These are phyloP conservation scores for Fraxinus americana DNA, from an alignment of 257 asterid genomes.

Conservation along the genomic window DNA sequence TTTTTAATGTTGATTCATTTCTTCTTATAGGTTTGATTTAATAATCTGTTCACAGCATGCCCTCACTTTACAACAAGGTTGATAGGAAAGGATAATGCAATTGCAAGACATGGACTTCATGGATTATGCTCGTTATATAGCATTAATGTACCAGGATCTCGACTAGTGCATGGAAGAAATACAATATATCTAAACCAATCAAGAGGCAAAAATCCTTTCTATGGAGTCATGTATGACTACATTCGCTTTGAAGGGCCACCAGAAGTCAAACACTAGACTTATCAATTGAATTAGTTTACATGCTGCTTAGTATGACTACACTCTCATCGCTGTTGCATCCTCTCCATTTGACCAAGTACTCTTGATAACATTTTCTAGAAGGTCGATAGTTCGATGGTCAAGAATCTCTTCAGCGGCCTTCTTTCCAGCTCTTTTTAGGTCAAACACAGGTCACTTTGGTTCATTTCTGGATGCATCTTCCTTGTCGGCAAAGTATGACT, in stretches of 20 bases:
- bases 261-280: not conserved
- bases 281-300: not conserved
- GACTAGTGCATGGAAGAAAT: constrained; percentile 49
- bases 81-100: constrained; percentile 66
- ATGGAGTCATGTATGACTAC: constrained; percentile 70
- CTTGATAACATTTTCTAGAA: no score
- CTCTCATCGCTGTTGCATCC: no score
- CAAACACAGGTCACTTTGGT: no score
- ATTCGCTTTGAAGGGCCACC: constrained; percentile 69
- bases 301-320: not conserved
- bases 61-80: constrained; percentile 47
- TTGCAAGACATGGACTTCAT: constrained; percentile 88
- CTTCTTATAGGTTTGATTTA: constrained; percentile 47
- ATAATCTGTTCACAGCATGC: constrained; percentile 16
- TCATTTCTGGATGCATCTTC: no score
- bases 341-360: no score
- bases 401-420: no score
- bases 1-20: not conserved
- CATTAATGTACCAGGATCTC: constrained; percentile 37
- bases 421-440: no score
- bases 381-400: no score
- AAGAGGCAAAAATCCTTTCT: constrained; percentile 36
- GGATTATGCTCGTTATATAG: constrained; percentile 51
- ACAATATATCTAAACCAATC: constrained; percentile 53
- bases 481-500: no score